Conservation (phyloP, 306 rosid genomes). For the Vigna nakashimae region DNA sequence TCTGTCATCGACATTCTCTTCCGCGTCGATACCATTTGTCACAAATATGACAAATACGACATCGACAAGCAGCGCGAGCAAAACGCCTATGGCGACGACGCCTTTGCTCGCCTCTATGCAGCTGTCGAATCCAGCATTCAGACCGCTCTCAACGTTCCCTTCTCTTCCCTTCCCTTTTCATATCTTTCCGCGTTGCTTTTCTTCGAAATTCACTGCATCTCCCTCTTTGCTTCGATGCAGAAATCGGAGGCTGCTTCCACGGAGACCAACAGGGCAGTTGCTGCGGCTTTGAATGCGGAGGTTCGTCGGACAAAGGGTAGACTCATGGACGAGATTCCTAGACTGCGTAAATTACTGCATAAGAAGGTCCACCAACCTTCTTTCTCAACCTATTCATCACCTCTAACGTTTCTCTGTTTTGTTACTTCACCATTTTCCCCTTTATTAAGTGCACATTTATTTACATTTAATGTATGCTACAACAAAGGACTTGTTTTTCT, state of each 20-base stretch:
- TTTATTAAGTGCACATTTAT: not conserved
- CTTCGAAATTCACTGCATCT: not conserved
- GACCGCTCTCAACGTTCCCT: slow-evolving; percentile 52
- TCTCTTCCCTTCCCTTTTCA: not conserved
- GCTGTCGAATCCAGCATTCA: slow-evolving; percentile 59
- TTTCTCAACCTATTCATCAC: not conserved
- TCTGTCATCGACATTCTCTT: slow-evolving; percentile 75
- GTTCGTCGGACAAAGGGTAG: slow-evolving; percentile 60
- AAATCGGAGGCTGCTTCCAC: slow-evolving; percentile 50
- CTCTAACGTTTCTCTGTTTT: not conserved
- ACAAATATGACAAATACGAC: slow-evolving; percentile 67
- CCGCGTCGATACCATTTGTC: slow-evolving; percentile 80
- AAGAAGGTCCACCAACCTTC: slow-evolving; percentile 63
- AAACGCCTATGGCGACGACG: slow-evolving; percentile 73
- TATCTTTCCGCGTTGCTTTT: not conserved
- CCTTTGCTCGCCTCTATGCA: slow-evolving; percentile 66
- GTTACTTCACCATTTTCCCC: not conserved
- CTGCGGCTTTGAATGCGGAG: slow-evolving; percentile 59
- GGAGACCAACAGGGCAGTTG: slow-evolving; percentile 49
- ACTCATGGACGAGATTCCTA: slow-evolving; percentile 85
- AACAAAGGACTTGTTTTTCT: not conserved
- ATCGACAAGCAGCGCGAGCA: slow-evolving; percentile 77
- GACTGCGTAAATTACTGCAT: slow-evolving; percentile 63
- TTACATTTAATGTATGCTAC: too few relatives aligned
- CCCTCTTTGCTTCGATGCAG: slow-evolving; percentile 37